Evolutionary conservation across 2,329 filamentous ascomycete genomes (phyloP).

Genomic region (Pseudogymnoascus sp.): DNA sequence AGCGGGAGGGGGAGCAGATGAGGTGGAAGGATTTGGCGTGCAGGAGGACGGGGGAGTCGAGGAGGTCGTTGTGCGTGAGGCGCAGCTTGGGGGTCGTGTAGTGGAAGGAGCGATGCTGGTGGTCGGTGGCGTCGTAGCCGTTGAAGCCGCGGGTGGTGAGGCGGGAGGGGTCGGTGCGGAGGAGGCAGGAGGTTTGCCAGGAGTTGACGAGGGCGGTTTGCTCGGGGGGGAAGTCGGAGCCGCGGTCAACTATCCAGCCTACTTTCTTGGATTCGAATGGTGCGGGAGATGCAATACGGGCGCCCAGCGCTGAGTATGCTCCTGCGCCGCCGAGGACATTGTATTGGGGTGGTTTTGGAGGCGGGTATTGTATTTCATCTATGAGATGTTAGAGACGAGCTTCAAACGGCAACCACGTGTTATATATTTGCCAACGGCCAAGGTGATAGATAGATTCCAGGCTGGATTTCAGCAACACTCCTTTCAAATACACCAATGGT

Average conservation of each 20-base stretch:
- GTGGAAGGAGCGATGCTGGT: constrained; percentile 65
- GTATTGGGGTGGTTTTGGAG: constrained; percentile 58
- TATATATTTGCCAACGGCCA: neutral
- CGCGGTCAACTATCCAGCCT: constrained; percentile 86
- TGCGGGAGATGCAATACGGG: constrained; percentile 73
- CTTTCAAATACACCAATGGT: neutral
- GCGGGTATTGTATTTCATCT: constrained; percentile 88
- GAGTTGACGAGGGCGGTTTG: constrained; percentile 56
- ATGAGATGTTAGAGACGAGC: constrained; percentile 19
- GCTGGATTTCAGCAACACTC: neutral
- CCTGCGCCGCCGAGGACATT: constrained; percentile 85
- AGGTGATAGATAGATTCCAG: neutral
- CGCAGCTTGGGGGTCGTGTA: constrained; percentile 83
- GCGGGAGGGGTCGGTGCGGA: constrained; percentile 57
- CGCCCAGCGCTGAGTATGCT: constrained; percentile 78
- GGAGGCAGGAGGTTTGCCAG: constrained; percentile 68
- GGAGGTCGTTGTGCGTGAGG: constrained; percentile 63
- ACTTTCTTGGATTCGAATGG: constrained; percentile 53
- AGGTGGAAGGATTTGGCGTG: constrained; percentile 75
- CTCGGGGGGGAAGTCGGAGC: constrained; percentile 71
- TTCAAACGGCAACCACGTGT: neutral
- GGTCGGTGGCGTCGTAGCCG: constrained; percentile 59
- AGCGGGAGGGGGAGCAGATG: constrained; percentile 72
- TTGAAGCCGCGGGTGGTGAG: constrained; percentile 91
- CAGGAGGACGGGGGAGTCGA: constrained; percentile 48